Conservation (phyloP, 306 rosid species). For the Carpinus fangiana region DNA sequence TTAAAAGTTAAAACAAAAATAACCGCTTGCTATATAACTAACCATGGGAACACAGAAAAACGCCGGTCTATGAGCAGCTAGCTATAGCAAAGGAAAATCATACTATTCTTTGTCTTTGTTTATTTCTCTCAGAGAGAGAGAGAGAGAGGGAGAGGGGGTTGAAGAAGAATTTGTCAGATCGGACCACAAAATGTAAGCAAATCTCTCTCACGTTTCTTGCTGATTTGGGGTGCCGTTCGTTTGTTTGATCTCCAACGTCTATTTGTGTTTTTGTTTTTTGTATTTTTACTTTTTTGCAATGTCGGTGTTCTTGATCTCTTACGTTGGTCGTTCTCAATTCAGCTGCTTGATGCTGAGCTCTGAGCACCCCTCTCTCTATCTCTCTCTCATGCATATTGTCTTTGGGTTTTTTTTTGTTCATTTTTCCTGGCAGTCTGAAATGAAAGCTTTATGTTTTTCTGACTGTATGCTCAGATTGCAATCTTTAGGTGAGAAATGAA, state of each 20-base stretch:
- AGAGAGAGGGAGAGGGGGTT: conserved; percentile 14
- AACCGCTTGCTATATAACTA: conserved; percentile 47
- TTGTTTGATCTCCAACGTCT: not conserved
- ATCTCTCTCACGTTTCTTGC: conserved; percentile 29
- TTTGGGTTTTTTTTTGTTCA: conserved; percentile 7
- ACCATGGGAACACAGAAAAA: conserved; percentile 25
- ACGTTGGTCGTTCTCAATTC: conserved; percentile 16
- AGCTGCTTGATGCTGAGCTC: conserved; percentile 28
- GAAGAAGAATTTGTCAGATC: conserved; percentile 68
- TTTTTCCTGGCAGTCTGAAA: not conserved
- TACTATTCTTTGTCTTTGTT: conserved; percentile 37
- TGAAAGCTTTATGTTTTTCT: not conserved
- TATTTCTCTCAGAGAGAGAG: conserved; percentile 8
- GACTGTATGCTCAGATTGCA: not conserved
- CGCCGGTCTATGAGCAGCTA: conserved; percentile 25
- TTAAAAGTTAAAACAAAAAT: conserved; percentile 28
- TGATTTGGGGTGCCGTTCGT: conserved; percentile 37
- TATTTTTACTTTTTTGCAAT: conserved; percentile 30
- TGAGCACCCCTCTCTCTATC: conserved; percentile 18
- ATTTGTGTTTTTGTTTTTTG: not conserved
- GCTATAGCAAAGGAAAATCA: conserved; percentile 44
- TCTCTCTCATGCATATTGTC: conserved; percentile 16
- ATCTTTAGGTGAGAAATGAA: not conserved
- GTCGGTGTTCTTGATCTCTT: conserved; percentile 38
- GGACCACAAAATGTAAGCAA: conserved; percentile 34